These are phyloP conservation scores for Thalassiosira gravida DNA, from an alignment of 352 stramenopile genomes.

Conservation along the genomic window DNA sequence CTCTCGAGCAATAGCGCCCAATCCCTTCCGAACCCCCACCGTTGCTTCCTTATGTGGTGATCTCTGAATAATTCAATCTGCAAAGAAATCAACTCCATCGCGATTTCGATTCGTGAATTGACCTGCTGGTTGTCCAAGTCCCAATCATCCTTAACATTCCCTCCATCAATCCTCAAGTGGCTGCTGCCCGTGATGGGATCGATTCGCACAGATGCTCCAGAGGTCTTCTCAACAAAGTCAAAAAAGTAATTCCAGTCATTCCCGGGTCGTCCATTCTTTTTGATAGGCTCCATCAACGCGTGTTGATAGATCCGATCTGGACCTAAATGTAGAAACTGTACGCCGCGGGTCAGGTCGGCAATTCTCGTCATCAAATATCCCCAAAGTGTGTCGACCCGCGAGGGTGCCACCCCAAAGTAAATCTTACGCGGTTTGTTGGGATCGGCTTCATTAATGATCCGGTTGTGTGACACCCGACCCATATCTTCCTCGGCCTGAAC, in stretches of 20 bases:
- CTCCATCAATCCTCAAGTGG: constrained; percentile 78
- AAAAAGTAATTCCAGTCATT: constrained; percentile 73
- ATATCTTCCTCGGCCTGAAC: constrained; percentile 80
- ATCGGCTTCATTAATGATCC: constrained; percentile 60
- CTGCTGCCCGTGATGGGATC: constrained; percentile 74
- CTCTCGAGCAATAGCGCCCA: constrained; percentile 72
- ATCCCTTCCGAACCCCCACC: constrained; percentile 83
- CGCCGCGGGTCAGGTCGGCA: constrained; percentile 65
- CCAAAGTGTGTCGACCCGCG: constrained; percentile 68
- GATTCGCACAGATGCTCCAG: constrained; percentile 60
- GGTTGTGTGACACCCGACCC: constrained; percentile 71
- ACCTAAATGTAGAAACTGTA: constrained; percentile 79
- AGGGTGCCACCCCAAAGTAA: constrained; percentile 77
- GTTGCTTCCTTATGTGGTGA: constrained; percentile 73
- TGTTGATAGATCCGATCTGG: constrained; percentile 71
- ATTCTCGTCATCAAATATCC: constrained; percentile 58
- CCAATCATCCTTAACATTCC: constrained; percentile 14
- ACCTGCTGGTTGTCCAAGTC: constrained; percentile 17
- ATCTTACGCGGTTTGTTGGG: constrained; percentile 68
- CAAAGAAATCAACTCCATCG: constrained; percentile 77
- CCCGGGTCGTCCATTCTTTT: constrained; percentile 42
- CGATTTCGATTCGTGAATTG: constrained; percentile 62
- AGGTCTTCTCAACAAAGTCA: constrained; percentile 73
- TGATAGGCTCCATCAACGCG: constrained; percentile 59
- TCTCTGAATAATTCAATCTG: constrained; percentile 83